Percentiles rank a stretch among this genome's conserved stretches.
Conservation (phyloP, 2,329 filamentous ascomycete genomes). For the Aspergillus ochraceoroseus region DNA sequence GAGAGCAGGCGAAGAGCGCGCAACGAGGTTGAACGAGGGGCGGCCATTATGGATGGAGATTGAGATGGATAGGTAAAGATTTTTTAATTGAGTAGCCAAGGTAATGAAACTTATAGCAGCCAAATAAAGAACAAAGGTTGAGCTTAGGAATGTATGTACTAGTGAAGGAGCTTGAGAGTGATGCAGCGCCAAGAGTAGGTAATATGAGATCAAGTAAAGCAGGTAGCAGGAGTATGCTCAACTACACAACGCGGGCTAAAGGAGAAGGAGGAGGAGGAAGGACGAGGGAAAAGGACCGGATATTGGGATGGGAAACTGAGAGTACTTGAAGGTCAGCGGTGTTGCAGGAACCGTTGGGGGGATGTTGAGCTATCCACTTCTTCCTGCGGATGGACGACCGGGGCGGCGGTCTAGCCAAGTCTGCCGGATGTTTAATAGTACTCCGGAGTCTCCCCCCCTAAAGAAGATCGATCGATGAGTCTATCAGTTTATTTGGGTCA, state of each 20-base stretch:
- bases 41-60: slow-evolving; percentile 36
- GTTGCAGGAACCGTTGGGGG: slow-evolving; percentile 18
- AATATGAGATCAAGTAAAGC: slow-evolving; percentile 2
- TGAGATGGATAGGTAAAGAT: not conserved
- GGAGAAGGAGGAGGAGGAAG: slow-evolving; percentile 3
- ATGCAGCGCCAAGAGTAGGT: slow-evolving; percentile 13
- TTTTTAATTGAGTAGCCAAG: not conserved
- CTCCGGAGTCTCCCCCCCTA: slow-evolving; percentile 7
- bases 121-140: slow-evolving; percentile 8
- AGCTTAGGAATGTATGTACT: slow-evolving; percentile 14
- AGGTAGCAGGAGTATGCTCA: slow-evolving; percentile 6
- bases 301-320: slow-evolving; percentile 9
- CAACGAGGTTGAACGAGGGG: slow-evolving; percentile 44
- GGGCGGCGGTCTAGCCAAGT: slow-evolving; percentile 20
- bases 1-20: slow-evolving; percentile 44
- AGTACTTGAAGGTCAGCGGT: slow-evolving; percentile 14
- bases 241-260: not conserved
- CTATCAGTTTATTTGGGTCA: slow-evolving; percentile 6
- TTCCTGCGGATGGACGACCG: slow-evolving; percentile 9
- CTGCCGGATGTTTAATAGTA: slow-evolving; percentile 18
- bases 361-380: slow-evolving; percentile 12
- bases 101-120: slow-evolving; percentile 4
- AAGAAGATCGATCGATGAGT: slow-evolving; percentile 12
- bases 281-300: not conserved
- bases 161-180: not conserved